A percentile compares a stretch with the other conserved stretches of the same genome.
These are phyloP conservation scores for Onygenales sp. DNA, from an alignment of 2,329 filamentous ascomycete genomes.

Conservation along the genomic window DNA sequence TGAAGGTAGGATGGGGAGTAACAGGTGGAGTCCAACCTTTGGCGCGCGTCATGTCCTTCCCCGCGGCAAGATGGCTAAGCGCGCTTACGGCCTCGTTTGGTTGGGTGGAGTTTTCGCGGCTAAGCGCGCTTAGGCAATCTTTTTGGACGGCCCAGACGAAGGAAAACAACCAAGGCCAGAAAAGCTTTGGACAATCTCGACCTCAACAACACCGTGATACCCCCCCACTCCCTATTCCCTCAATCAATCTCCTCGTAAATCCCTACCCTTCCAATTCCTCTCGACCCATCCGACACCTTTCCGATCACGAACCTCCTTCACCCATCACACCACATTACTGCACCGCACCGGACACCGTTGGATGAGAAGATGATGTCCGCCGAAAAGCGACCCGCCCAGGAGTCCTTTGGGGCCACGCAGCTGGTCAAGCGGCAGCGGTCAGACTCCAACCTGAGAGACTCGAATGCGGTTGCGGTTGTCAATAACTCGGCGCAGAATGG, in stretches of 20 bases:
- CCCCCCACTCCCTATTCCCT: too few relatives aligned
- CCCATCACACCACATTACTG: not conserved
- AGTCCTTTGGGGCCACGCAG: conserved; percentile 65
- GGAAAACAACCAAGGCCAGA: too few relatives aligned
- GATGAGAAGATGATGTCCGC: conserved; percentile 56
- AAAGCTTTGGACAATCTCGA: too few relatives aligned
- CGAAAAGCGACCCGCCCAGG: conserved; percentile 85
- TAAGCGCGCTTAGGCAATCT: too few relatives aligned
- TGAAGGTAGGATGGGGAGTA: not conserved
- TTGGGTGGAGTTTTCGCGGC: too few relatives aligned
- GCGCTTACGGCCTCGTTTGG: too few relatives aligned
- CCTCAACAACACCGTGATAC: too few relatives aligned
- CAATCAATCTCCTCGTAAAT: too few relatives aligned
- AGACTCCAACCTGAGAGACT: conserved; percentile 42
- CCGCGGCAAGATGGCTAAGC: too few relatives aligned
- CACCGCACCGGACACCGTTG: not conserved
- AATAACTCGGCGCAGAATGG: conserved; percentile 50
- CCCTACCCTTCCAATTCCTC: too few relatives aligned
- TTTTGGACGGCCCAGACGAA: too few relatives aligned
- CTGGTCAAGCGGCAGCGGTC: conserved; percentile 85
- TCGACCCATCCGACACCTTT: not conserved
- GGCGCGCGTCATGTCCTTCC: too few relatives aligned
- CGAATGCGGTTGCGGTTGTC: conserved; percentile 47
- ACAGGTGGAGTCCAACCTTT: not conserved
- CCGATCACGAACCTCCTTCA: not conserved